Conservation (phyloP, 371 early-diverging fungal species). For the Lichtheimia hyalospora region DNA sequence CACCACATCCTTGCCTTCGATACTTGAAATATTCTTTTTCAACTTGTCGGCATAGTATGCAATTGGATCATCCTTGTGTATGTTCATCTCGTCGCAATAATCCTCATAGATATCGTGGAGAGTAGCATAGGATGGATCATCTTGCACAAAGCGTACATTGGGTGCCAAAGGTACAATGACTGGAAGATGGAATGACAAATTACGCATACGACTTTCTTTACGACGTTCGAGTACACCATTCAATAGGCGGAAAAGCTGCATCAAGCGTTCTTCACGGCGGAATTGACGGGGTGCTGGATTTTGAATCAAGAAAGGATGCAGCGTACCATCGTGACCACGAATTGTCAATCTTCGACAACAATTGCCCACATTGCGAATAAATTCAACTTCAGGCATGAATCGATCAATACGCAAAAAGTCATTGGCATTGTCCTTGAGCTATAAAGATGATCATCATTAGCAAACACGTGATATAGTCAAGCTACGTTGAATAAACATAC, state of each 20-base stretch:
- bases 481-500: conserved; percentile 30
- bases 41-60: conserved; percentile 71
- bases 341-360: conserved; percentile 82
- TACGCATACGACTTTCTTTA: conserved; percentile 78
- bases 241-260: conserved; percentile 90
- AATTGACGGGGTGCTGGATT: conserved; percentile 85
- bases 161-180: conserved; percentile 90
- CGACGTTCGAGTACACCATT: conserved; percentile 81
- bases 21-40: conserved; percentile 37
- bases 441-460: neutral
- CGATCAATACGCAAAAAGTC: conserved; percentile 94
- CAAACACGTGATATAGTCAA: no score
- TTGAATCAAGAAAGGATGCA: conserved; percentile 90
- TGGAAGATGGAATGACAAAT: conserved; percentile 89
- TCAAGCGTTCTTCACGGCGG: conserved; percentile 91
- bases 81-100: conserved; percentile 66
- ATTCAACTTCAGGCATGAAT: conserved; percentile 86
- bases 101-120: conserved; percentile 88
- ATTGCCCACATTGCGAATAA: conserved; percentile 75
- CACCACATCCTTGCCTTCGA: conserved; percentile 18
- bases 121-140: conserved; percentile 85
- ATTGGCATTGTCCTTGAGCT: conserved; percentile 79
- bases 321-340: conserved; percentile 88
- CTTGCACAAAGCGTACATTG: conserved; percentile 90
- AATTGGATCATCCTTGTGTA: conserved; percentile 82